These are phyloP conservation scores for Suillus placidus DNA, from an alignment of 768 basidiomycete species.

Conservation along the genomic window DNA sequence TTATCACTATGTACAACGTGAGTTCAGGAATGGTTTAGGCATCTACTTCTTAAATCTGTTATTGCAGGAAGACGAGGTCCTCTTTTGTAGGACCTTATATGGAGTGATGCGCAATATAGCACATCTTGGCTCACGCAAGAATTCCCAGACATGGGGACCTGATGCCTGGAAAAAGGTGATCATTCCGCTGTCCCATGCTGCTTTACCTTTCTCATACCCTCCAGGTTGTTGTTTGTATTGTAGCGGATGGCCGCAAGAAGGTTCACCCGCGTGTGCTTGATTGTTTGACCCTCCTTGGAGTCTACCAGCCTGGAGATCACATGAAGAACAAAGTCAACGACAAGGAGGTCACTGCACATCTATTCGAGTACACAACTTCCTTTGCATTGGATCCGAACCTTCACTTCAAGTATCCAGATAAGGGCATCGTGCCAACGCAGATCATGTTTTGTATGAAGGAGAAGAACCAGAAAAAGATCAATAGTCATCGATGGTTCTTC, in stretches of 20 bases:
- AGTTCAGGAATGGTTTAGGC: conserved; percentile 32
- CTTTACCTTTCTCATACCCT: neutral
- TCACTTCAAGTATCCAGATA: conserved; percentile 87
- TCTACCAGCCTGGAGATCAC: conserved; percentile 76
- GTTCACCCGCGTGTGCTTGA: conserved; percentile 84
- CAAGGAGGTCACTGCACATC: conserved; percentile 68
- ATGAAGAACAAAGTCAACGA: conserved; percentile 70
- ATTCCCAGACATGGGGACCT: conserved; percentile 92
- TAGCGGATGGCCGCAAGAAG: conserved; percentile 85
- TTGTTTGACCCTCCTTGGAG: conserved; percentile 89
- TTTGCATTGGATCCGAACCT: conserved; percentile 79
- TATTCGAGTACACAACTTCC: conserved; percentile 88
- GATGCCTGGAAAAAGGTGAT: conserved; percentile 94
- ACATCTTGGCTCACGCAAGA: conserved; percentile 81
- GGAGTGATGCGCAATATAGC: conserved; percentile 92
- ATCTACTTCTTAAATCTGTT: conserved; percentile 9
- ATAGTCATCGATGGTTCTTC: conserved; percentile 97
- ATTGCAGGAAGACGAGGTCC: conserved; percentile 78
- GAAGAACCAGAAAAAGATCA: conserved; percentile 96
- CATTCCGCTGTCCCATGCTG: neutral
- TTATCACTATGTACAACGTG: conserved; percentile 97
- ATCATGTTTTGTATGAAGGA: conserved; percentile 92
- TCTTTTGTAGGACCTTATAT: conserved; percentile 92
- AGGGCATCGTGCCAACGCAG: conserved; percentile 93
- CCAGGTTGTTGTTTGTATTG: conserved; percentile 89